Conservation (phyloP, 139 green algal species). For the Chlorella sorokiniana region DNA sequence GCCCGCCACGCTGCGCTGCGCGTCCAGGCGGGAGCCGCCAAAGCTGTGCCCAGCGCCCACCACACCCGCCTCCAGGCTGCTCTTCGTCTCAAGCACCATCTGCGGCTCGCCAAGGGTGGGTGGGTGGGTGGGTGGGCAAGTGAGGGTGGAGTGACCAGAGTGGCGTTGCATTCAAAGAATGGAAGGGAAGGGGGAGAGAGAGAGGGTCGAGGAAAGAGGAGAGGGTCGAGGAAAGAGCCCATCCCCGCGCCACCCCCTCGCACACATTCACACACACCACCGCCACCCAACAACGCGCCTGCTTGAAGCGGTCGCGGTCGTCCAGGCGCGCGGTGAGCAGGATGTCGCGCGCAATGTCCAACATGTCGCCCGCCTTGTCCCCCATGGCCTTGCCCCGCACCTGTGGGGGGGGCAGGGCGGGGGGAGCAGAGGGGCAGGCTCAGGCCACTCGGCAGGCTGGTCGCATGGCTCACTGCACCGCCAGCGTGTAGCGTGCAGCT, state of each 20-base stretch:
- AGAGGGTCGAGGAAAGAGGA: too few species aligned
- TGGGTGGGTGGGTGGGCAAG: neutral
- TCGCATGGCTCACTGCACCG: too few species aligned
- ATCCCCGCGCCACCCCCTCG: neutral
- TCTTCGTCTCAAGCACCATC: constrained; percentile 96
- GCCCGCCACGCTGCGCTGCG: constrained; percentile 82
- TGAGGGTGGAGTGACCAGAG: neutral
- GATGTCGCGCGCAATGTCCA: constrained; percentile 87
- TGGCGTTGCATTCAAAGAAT: neutral
- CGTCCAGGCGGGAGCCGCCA: constrained; percentile 82
- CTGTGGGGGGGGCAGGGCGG: neutral
- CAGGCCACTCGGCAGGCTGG: too few species aligned
- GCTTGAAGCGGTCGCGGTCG: constrained; percentile 90
- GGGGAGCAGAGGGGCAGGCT: neutral
- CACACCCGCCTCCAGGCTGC: constrained; percentile 81
- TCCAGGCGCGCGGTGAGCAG: constrained; percentile 84
- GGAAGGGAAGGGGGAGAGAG: neutral
- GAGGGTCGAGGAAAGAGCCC: neutral
- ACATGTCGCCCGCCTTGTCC: constrained; percentile 86
- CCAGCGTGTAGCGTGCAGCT: too few species aligned
- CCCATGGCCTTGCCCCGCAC: constrained; percentile 76
- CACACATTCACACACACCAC: neutral
- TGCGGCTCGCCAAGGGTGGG: constrained; percentile 51
- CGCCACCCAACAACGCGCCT: constrained; percentile 30
- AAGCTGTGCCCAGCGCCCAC: constrained; percentile 85